These are phyloP conservation scores for Fusarium illudens DNA, from an alignment of 2,329 filamentous ascomycete genomes.

Conservation along the genomic window DNA sequence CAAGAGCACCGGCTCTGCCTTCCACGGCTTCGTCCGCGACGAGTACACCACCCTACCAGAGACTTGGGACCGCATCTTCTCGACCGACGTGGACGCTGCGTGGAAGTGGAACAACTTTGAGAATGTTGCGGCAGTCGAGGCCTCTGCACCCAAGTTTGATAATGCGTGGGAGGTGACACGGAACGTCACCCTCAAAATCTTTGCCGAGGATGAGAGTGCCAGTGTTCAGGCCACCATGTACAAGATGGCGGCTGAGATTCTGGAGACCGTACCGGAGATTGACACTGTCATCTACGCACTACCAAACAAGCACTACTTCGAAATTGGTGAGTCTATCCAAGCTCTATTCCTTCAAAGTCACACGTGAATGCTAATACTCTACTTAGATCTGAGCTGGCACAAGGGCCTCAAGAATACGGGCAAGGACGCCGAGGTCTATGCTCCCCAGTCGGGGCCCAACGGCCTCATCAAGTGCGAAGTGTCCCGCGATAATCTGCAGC, in stretches of 20 bases:
- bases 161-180: constrained; percentile 80
- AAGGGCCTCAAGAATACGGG: constrained; percentile 95
- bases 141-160: constrained; percentile 74
- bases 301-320: constrained; percentile 99
- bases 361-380: constrained; percentile 28
- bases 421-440: constrained; percentile 94
- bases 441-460: constrained; percentile 91
- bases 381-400: constrained; percentile 90
- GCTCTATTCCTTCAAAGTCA: background rate
- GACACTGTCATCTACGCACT: constrained; percentile 81
- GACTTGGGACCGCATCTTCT: constrained; percentile 94
- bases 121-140: constrained; percentile 71
- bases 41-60: constrained; percentile 92
- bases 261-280: constrained; percentile 76
- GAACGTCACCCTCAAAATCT: constrained; percentile 86
- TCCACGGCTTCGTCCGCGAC: constrained; percentile 92
- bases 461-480: constrained; percentile 96
- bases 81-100: constrained; percentile 85
- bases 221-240: constrained; percentile 99
- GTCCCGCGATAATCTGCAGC: constrained; percentile 57
- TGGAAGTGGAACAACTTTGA: constrained; percentile 87
- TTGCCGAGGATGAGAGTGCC: constrained; percentile 88
- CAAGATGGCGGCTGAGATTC: constrained; percentile 92
- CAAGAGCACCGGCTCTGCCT: constrained; percentile 95
- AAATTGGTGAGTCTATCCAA: constrained; percentile 73